These are phyloP conservation scores for Calonectria pseudoreteaudii DNA, from an alignment of 2,329 filamentous ascomycete species.

Conservation along the genomic window DNA sequence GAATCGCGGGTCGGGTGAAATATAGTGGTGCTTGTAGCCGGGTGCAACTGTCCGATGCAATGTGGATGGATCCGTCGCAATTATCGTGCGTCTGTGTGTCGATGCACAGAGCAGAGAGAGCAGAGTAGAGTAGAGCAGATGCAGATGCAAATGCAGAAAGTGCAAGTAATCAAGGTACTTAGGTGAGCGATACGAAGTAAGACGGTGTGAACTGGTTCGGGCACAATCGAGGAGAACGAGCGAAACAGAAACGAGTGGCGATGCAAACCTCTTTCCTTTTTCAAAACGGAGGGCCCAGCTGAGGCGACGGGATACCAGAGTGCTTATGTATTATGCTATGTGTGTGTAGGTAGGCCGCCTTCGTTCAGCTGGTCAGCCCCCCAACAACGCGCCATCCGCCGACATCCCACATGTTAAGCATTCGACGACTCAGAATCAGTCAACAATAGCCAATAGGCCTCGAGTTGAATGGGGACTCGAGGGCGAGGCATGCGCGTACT, in stretches of 20 bases:
- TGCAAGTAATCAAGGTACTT: slow-evolving; percentile 7
- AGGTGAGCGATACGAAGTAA: slow-evolving; percentile 1
- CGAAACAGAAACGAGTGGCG: slow-evolving; percentile 21
- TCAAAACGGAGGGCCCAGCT: not conserved
- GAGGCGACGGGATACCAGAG: slow-evolving; percentile 13
- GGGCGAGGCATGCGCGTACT: slow-evolving; percentile 6
- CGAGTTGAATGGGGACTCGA: not conserved
- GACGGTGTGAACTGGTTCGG: not conserved
- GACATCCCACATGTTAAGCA: slow-evolving; percentile 10
- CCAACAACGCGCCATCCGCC: not conserved
- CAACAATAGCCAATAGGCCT: slow-evolving; percentile 13
- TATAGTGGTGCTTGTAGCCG: slow-evolving; percentile 7
- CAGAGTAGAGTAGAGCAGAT: too few relatives aligned
- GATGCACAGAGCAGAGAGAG: not conserved
- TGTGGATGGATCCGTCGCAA: slow-evolving; percentile 4
- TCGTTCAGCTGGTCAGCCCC: slow-evolving; percentile 7
- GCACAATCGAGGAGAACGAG: not conserved
- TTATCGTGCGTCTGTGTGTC: slow-evolving; percentile 16
- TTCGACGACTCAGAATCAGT: not conserved
- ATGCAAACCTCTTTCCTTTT: slow-evolving; percentile 10
- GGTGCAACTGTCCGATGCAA: slow-evolving; percentile 13
- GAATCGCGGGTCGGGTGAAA: slow-evolving; percentile 11
- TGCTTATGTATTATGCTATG: slow-evolving; percentile 19
- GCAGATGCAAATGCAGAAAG: not conserved
- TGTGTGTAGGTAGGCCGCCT: slow-evolving; percentile 6